These are phyloP conservation scores for Colletotrichum tanaceti DNA, from an alignment of 2,329 filamentous ascomycete genomes.

Conservation along the genomic window DNA sequence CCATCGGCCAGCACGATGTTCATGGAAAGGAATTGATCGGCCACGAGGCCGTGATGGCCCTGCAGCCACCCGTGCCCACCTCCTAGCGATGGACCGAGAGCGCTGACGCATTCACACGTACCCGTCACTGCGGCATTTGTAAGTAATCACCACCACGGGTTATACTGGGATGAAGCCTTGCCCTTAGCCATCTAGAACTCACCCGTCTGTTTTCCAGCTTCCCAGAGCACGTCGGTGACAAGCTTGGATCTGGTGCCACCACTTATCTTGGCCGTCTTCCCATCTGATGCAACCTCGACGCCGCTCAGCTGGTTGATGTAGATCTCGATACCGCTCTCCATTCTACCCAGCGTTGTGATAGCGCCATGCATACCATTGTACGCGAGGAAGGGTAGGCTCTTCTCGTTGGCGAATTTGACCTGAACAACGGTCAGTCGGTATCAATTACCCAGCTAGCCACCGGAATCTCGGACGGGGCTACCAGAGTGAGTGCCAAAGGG, in stretches of 20 bases:
- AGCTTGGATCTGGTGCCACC: conserved; percentile 60
- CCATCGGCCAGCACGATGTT: conserved; percentile 65
- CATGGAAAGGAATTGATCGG: conserved; percentile 64
- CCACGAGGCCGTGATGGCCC: conserved; percentile 63
- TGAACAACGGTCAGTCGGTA: conserved; percentile 15
- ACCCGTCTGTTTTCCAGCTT: conserved; percentile 62
- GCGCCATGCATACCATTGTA: conserved; percentile 65
- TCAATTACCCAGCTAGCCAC: too few relatives aligned
- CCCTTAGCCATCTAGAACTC: conserved; percentile 30
- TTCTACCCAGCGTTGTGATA: conserved; percentile 59
- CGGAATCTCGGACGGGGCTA: not conserved
- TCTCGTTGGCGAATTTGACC: conserved; percentile 58
- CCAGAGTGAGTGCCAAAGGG: not conserved
- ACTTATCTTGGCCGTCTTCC: conserved; percentile 58
- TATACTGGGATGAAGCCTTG: not conserved
- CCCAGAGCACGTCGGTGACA: conserved; percentile 62
- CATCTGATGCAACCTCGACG: conserved; percentile 56
- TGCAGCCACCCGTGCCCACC: conserved; percentile 68
- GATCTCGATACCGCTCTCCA: conserved; percentile 64
- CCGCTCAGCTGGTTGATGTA: conserved; percentile 57
- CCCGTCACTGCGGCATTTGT: conserved; percentile 54
- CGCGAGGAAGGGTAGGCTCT: conserved; percentile 62
- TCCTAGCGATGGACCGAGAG: conserved; percentile 63
- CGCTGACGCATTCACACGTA: conserved; percentile 64
- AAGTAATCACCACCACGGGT: not conserved